Evolutionary conservation across 2,329 filamentous ascomycete species (phyloP), one percentile per base, ranked within the genome.

Genomic region (Colletotrichum sublineola): DNA sequence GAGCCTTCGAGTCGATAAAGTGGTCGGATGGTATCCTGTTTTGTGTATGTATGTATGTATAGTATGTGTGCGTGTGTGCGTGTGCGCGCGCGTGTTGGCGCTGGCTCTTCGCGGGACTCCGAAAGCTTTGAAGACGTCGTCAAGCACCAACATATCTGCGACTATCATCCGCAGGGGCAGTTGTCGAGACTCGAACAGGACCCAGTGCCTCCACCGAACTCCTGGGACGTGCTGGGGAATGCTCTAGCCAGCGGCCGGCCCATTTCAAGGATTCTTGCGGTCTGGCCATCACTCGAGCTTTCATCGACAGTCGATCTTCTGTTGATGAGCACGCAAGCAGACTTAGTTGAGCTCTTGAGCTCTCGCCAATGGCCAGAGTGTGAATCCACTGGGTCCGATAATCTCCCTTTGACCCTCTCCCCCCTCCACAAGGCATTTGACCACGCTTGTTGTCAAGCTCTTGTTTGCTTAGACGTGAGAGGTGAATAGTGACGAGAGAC

Each of bases 181-280:
- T 24, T 65, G 66, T 72, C 70, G 42, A 64, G 24, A 33, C 24
- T 29, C 40, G 33, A 50, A 42, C 55, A 61, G 46, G 56, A 38
- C 55, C 40, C 64, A 63, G 55, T 60, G 61, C 70, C 66, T 73
- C 70, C 66, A 73, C 61, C 70, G 67, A 73, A 70, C 70, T 40
- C 61, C 38, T 65, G 70, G 70, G 61, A 73, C 70, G 70, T 73
- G 70, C 70, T 73, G 48, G 33, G 14, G n/a, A 18, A 36, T 36
- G 50, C 38, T 29, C 36, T 44, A 66, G 24, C 31, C 60, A 46
- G 53, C 40, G 48, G 18, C 57, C 48, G n/a, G 58, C 29, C 52
- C 64, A 33, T 31, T 24, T 18, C 29, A 50, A 56, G 64, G 29
- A 20, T 40, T 44, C 15, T 24, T 46, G 18, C 12, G 18, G 57